Evolutionary conservation across 1,284 basidiomycete genomes (phyloP).

Genomic region (Taiwanofungus camphoratus): DNA sequence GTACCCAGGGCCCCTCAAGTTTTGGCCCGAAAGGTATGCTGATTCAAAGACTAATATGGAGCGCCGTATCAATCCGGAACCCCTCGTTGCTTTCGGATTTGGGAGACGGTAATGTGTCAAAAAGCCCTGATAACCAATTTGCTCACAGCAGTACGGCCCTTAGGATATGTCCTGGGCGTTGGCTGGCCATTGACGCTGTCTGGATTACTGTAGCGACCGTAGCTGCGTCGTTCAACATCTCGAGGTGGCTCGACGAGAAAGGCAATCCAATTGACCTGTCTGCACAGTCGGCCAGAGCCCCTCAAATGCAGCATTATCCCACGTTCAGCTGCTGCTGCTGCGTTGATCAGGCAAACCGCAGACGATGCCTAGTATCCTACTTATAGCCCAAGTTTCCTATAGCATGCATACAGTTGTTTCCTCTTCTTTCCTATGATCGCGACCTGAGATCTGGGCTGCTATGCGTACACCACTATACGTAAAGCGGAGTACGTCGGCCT

Average conservation of each 20-base stretch:
- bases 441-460: no score
- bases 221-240: conserved; percentile 26
- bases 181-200: conserved; percentile 26
- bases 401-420: no score
- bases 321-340: conserved; percentile 29
- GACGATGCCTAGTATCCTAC: conserved; percentile 11
- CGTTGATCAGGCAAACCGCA: conserved; percentile 27
- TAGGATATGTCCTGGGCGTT: conserved; percentile 27
- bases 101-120: conserved; percentile 29
- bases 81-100: conserved; percentile 24
- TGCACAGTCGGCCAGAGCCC: conserved; percentile 31
- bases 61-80: conserved; percentile 27
- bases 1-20: conserved; percentile 22
- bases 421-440: no score
- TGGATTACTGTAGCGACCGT: conserved; percentile 26
- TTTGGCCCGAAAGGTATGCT: conserved; percentile 24
- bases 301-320: conserved; percentile 38
- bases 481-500: no score
- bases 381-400: no score
- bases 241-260: conserved; percentile 19
- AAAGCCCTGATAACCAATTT: neutral
- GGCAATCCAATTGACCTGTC: conserved; percentile 21
- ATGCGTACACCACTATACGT: no score
- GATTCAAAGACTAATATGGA: conserved; percentile 18
- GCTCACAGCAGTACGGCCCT: neutral